A percentile compares a stretch with the other conserved stretches of the same genome.
phyloP scores from a whole-genome alignment of 192 early-diverging fungal genomes.

The Oehlia diaphana region DNA sequence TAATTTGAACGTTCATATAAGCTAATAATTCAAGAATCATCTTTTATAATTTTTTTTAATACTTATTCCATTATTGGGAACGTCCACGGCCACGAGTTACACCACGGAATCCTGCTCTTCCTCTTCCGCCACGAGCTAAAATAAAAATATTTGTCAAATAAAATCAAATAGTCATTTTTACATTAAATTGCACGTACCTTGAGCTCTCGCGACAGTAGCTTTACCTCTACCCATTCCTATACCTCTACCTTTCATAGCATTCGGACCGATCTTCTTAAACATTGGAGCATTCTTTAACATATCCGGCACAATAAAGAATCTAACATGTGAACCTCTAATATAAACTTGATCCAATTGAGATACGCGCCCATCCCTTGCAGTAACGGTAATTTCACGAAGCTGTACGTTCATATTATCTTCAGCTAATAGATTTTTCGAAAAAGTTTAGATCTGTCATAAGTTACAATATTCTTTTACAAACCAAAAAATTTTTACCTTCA shows the following conservation, averaged over 20 bases:
- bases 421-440: constrained; percentile 41
- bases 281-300: constrained; percentile 99
- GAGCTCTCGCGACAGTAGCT: constrained; percentile 81
- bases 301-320: constrained; percentile 97
- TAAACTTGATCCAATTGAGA: constrained; percentile 95
- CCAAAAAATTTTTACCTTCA: constrained; percentile 58
- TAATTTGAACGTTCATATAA: not conserved
- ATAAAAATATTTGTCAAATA: not conserved
- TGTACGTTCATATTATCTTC: constrained; percentile 99
- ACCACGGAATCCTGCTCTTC: constrained; percentile 21
- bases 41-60: not conserved
- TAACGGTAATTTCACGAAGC: constrained; percentile 91
- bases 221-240: constrained; percentile 81
- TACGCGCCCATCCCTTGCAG: constrained; percentile 87
- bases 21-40: not conserved
- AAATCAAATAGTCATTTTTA: not conserved
- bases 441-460: not conserved
- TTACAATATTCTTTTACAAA: not conserved
- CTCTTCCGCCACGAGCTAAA: constrained; percentile 26
- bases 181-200: constrained; percentile 41
- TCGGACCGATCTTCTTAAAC: constrained; percentile 93
- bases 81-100: constrained; percentile 16
- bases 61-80: not conserved
- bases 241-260: constrained; percentile 75
- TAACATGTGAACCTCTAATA: constrained; percentile 88